Base-by-base conservation (phyloP, 2,329 filamentous ascomycete species). In the Didymella exigua region DNA sequence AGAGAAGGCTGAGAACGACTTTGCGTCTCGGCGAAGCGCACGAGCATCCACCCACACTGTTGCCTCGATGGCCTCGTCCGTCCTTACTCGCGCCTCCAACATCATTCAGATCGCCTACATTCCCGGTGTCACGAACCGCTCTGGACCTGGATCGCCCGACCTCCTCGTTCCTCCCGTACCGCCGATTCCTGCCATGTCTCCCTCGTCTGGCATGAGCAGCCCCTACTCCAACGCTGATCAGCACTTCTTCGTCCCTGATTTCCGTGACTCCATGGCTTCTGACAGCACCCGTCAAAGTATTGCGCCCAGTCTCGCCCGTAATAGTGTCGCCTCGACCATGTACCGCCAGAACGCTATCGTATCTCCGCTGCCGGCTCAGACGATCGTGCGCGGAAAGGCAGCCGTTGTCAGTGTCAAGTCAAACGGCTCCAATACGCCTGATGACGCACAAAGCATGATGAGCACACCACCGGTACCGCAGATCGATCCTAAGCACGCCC, bases 41-140 rank as follows among this genome's bases (percentile, higher is more conserved):
- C 83, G 92, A 65, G 85, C 89, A 50, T 95, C 93, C 10, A 90
- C 90, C 38, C 87, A 95, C 72, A 90, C 90, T n/a, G 88, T 93
- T 49, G 85, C 89, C 68, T 98, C 93, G 11, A 91, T 99, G 71
- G 95, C 95, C 14, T 97, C 93, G 9, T 98, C 93, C 23, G 92
- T 98, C 55, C 84, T 97, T 57, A 98, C 95, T 16, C 88, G 95
- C 59, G 95, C 95, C 43, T 98, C 95, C 69, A 99, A 99, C 79
- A 93, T 99, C 73, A 99, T 99, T 68, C 95, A 98, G 78, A 99
- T 99, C 76, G 95, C 95, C 51, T 99, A 98, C 76, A 98, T 99
- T 63, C 95, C 95, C 13, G 95, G 95, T 56, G 93, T 98, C 68
- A 97, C 91, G 57, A 97, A 97, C 78, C 86, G 93, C 63, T 92